Base-by-base conservation (phyloP, 768 basidiomycete genomes). In the Hortiboletus flavorubellus region DNA sequence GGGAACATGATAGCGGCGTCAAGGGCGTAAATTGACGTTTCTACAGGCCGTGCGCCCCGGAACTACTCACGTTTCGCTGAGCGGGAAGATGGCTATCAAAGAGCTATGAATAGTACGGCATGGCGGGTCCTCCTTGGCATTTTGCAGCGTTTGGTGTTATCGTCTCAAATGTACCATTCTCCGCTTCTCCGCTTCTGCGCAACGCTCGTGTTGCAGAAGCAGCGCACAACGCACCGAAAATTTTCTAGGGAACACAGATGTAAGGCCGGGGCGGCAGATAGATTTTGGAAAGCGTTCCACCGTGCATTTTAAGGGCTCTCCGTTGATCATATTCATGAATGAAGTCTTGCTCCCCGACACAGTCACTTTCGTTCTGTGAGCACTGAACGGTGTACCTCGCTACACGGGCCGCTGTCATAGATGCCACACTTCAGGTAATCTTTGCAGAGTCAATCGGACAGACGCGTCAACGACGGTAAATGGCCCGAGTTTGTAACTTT, bases 71-170 rank as follows among this genome's bases (percentile, higher is more conserved):
- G 35, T 31, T 33, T 56, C n/a, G 46, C 40, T 41, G 48, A 55
- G 35, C 39, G n/a, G 49, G 38, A 29, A 23, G 18, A 38, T 42
- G 33, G 30, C 35, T 31, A 8, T 42, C 37, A 29, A 39, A 29
- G 38, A 14, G 26, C 23, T 53, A 63, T 53, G 48, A 64, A 60
- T 60, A 60, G 42, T 35, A 23, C 23, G 40, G 40, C 10, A 40
- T 49, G 26, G 29, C 33, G 31, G 5, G 12, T 30, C 9, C 29
- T 44, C 14, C 23, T 43, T 31, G 38, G 16, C 15, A n/a, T 21
- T 49, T 41, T 21, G 21, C 16, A 31, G 16, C 26, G 26, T 5
- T 26, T 5, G 26, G 26, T 5, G 26, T 45, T 43, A 29, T 51
- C 23, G 42, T 59, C 53, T 43, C 55, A 51, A 26, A 26, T 26